Conservation (phyloP, 2,329 filamentous ascomycete genomes). For the Penicillium sp. region DNA sequence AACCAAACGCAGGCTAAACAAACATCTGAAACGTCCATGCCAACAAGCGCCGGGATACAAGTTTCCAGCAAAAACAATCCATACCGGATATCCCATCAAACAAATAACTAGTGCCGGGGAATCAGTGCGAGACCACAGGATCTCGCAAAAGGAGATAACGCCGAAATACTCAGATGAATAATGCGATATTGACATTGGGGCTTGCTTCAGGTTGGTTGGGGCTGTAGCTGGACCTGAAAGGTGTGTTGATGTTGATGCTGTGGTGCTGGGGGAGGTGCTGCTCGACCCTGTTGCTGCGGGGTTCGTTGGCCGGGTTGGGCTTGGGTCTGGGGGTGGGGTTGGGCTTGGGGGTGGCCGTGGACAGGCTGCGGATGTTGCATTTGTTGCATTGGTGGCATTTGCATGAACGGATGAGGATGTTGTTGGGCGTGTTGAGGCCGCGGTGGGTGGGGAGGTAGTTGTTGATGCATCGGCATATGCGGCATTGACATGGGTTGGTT, state of each 20-base stretch:
- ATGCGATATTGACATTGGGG: background rate
- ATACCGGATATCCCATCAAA: slow-evolving; percentile 3
- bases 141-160: background rate
- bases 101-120: slow-evolving; percentile 1
- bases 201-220: slow-evolving; percentile 17
- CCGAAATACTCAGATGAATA: background rate
- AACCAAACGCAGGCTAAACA: background rate
- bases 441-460: slow-evolving; percentile 13
- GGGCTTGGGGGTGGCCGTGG: slow-evolving; percentile 13
- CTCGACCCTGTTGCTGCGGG: slow-evolving; percentile 14
- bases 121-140: slow-evolving; percentile 3
- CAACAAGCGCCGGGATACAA: background rate
- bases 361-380: slow-evolving; percentile 16
- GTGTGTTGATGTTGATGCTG: slow-evolving; percentile 27
- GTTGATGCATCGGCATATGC: slow-evolving; percentile 24
- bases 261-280: slow-evolving; percentile 22
- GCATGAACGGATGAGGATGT: slow-evolving; percentile 18
- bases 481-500: slow-evolving; percentile 20
- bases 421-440: slow-evolving; percentile 10
- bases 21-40: background rate
- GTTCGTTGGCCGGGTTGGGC: slow-evolving; percentile 4
- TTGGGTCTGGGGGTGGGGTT: slow-evolving; percentile 11
- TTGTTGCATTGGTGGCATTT: slow-evolving; percentile 23
- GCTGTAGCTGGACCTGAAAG: slow-evolving; percentile 24
- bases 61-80: background rate